Percentiles rank a stretch among this genome's conserved stretches.
Conservation (phyloP, 225 moss, liverwort and hornwort genomes). For the Pseudisothecium myosuroides region DNA sequence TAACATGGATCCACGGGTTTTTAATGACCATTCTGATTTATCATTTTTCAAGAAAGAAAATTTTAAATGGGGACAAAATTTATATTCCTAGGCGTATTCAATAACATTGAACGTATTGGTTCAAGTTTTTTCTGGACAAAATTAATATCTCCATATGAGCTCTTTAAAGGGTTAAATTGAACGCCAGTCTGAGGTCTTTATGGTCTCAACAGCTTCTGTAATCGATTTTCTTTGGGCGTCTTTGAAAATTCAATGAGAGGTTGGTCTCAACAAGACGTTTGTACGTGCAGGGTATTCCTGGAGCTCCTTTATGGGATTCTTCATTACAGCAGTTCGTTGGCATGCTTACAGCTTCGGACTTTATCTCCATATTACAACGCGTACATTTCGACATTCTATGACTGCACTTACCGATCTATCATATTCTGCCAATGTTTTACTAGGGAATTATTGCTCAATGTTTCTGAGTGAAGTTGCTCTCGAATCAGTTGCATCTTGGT, state of each 20-base stretch:
- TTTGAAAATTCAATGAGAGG: background rate
- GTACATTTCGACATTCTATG: constrained; percentile 20
- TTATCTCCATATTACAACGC: constrained; percentile 90
- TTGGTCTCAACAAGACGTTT: background rate
- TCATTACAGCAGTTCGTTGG: constrained; percentile 91
- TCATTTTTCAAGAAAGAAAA: background rate
- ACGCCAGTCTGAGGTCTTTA: background rate
- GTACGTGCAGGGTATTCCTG: constrained; percentile 71
- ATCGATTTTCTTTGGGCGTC: background rate
- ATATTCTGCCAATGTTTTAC: background rate
- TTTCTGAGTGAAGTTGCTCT: background rate
- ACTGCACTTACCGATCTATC: background rate
- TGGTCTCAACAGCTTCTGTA: background rate
- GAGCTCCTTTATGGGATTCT: constrained; percentile 96
- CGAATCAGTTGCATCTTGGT: background rate
- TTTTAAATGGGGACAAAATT: background rate
- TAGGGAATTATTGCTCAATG: background rate
- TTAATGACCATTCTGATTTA: background rate
- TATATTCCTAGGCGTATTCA: background rate
- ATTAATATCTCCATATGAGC: background rate
- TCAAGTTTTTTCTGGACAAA: background rate
- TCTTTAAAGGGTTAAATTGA: background rate
- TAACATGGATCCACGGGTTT: background rate
- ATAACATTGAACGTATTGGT: background rate
- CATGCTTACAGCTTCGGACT: constrained; percentile 97